These are phyloP conservation scores for Neofusicoccum kwambonambiense DNA, from an alignment of 2,329 filamentous ascomycete genomes.

Conservation along the genomic window DNA sequence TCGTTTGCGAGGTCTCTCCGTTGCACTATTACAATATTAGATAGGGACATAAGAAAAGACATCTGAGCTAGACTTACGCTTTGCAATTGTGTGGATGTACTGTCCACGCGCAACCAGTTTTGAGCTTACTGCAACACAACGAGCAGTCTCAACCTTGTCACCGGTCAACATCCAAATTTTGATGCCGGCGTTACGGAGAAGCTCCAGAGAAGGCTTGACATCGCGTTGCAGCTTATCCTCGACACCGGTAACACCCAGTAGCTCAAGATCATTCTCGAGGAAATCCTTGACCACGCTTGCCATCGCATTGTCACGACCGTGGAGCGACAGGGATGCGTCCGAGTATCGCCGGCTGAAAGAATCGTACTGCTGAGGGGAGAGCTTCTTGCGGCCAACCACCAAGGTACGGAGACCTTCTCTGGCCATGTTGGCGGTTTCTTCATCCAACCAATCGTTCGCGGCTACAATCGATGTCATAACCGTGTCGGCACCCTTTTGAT, in stretches of 20 bases:
- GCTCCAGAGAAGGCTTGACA: slow-evolving; percentile 91
- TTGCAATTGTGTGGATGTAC: slow-evolving; percentile 90
- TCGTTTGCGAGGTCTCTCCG: slow-evolving; percentile 83
- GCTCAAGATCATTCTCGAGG: slow-evolving; percentile 83
- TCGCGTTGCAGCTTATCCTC: slow-evolving; percentile 96
- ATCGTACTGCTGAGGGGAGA: slow-evolving; percentile 75
- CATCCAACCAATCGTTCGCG: slow-evolving; percentile 96
- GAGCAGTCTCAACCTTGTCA: slow-evolving; percentile 96
- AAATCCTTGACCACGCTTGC: slow-evolving; percentile 74
- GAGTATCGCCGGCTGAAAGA: slow-evolving; percentile 75
- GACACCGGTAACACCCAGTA: slow-evolving; percentile 95
- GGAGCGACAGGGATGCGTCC: slow-evolving; percentile 76
- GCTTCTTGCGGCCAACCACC: slow-evolving; percentile 86
- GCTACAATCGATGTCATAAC: slow-evolving; percentile 97
- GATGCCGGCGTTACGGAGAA: slow-evolving; percentile 93
- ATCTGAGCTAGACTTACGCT: slow-evolving; percentile 43
- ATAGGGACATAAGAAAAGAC: background rate
- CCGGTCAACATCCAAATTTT: slow-evolving; percentile 99
- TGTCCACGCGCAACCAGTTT: slow-evolving; percentile 92
- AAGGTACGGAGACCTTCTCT: slow-evolving; percentile 91
- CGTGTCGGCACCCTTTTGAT: slow-evolving; percentile 96
- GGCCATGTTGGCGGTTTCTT: slow-evolving; percentile 99
- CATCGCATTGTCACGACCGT: slow-evolving; percentile 78
- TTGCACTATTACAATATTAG: slow-evolving; percentile 52
- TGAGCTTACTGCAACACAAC: slow-evolving; percentile 91